Base-by-base conservation (phyloP, 208 protist genomes). In the Acanthamoeba sp. region DNA sequence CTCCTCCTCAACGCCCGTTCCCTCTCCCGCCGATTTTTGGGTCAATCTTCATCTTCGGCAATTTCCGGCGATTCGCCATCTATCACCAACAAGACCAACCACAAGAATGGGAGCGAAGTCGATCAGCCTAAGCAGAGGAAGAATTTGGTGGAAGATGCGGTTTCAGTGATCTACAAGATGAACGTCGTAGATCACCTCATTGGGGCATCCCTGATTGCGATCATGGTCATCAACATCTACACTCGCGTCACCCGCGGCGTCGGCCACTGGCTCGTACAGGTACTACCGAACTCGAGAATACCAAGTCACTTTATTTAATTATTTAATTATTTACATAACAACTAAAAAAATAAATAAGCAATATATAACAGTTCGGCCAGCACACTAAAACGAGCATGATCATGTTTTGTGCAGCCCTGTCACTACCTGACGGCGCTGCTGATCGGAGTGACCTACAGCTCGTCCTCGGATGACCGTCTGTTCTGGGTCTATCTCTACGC, bases 141-240 rank as follows among this genome's bases (percentile, higher is more conserved):
- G 62, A 69, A 34, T 7, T 69, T 22, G n/a, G n/a, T n/a, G n/a
- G n/a, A n/a, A n/a, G n/a, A n/a, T n/a, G n/a, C n/a, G n/a, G n/a
- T n/a, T n/a, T n/a, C n/a, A n/a, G 45, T 50, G 45, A 50, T 50
- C 5, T 73, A 92, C 59, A 92, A 92, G 87, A 92, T 92, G 87
- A 52, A 42, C 32, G 34, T 92, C 9, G 40, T 92, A 6, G 87
- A 92, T n/a, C 87, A 92, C 36, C 36, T 92, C 7, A 73, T 92
- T 6, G 87, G 87, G 32, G 55, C 24, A 7, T 10, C 16, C 5
- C 87, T 92, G 2, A 55, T 92, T 29, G 87, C 55, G 0, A 73
- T 92, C 36, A 76, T 92, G 48, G 24, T 27, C 29, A 64, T 92
- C 32, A 92, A 92, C 36, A 64, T 92, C 55, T 92, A 92, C 87